Conservation (phyloP, 148 eudicot species). For the Vaccinium darrowii region DNA sequence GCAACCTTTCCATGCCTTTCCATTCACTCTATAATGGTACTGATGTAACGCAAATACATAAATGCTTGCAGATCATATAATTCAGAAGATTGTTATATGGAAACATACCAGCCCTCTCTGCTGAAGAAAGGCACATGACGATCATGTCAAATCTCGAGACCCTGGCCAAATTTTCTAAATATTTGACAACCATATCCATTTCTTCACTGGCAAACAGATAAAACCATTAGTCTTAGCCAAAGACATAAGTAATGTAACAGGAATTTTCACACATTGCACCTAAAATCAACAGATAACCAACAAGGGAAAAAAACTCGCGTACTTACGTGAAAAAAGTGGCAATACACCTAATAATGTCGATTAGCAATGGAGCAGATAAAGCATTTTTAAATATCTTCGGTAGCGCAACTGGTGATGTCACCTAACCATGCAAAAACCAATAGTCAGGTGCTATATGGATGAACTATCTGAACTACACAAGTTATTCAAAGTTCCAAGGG, state of each 20-base stretch:
- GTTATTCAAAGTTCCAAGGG: background rate
- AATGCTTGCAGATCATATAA: background rate
- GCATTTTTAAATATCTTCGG: constrained; percentile 87
- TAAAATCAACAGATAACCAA: background rate
- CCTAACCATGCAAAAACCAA: constrained; percentile 43
- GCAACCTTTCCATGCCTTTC: background rate
- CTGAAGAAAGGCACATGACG: constrained; percentile 78
- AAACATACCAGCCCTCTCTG: constrained; percentile 73
- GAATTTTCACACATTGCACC: background rate
- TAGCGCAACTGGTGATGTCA: constrained; percentile 61
- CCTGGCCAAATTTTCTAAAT: constrained; percentile 62
- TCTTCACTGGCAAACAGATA: constrained; percentile 61
- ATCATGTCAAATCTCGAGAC: constrained; percentile 83
- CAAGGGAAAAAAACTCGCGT: background rate
- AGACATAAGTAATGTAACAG: background rate
- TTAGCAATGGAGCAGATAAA: constrained; percentile 68
- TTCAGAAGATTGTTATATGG: background rate
- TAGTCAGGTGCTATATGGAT: background rate
- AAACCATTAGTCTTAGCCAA: background rate
- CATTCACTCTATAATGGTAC: background rate
- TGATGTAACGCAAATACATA: background rate
- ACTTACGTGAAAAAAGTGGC: constrained; percentile 70
- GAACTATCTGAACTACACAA: constrained; percentile 7
- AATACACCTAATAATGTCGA: constrained; percentile 71
- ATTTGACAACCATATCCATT: constrained; percentile 58